phyloP scores from a whole-genome alignment of 768 basidiomycete genomes.

The Leccinum pellstonianum region DNA sequence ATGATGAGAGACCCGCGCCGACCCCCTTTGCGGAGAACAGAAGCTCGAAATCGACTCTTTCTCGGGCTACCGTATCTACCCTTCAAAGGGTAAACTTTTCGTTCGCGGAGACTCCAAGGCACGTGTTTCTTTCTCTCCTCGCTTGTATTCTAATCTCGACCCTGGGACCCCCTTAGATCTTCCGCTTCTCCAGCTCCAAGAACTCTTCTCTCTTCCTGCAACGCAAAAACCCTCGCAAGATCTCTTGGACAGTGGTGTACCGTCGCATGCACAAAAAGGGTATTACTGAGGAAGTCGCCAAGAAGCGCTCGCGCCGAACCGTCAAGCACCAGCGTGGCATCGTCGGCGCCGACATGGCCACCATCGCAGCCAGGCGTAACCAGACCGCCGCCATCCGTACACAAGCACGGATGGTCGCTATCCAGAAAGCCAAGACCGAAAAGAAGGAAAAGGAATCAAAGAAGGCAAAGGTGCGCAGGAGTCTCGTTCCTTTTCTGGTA shows the following conservation, averaged over 20 bases:
- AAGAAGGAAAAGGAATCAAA: conserved; percentile 96
- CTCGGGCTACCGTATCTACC: conserved; percentile 98
- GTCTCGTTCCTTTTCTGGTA: background rate
- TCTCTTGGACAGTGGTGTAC: conserved; percentile 94
- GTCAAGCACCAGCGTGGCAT: conserved; percentile 99
- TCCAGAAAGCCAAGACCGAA: conserved; percentile 91
- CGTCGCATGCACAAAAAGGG: conserved; percentile 99
- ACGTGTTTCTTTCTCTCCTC: conserved; percentile 19
- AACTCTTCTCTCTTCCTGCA: conserved; percentile 96
- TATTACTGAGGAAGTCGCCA: conserved; percentile 97
- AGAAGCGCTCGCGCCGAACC: conserved; percentile 95
- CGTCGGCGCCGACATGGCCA: conserved; percentile 90
- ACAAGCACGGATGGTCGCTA: conserved; percentile 80
- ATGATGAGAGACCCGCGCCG: background rate
- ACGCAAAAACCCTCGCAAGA: conserved; percentile 99
- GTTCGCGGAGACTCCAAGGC: conserved; percentile 97
- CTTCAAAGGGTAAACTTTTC: conserved; percentile 93
- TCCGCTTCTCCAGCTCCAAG: conserved; percentile 94
- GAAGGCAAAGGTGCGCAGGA: conserved; percentile 67
- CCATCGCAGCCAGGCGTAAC: conserved; percentile 90
- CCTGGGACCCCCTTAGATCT: conserved; percentile 60
- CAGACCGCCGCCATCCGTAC: conserved; percentile 84
- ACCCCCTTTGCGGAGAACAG: conserved; percentile 38
- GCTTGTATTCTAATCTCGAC: background rate
- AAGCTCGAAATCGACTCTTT: conserved; percentile 99